Evolutionary conservation across 2,329 filamentous ascomycete genomes (phyloP), one percentile per base, ranked within the genome.

Genomic region (Claviceps sp.): DNA sequence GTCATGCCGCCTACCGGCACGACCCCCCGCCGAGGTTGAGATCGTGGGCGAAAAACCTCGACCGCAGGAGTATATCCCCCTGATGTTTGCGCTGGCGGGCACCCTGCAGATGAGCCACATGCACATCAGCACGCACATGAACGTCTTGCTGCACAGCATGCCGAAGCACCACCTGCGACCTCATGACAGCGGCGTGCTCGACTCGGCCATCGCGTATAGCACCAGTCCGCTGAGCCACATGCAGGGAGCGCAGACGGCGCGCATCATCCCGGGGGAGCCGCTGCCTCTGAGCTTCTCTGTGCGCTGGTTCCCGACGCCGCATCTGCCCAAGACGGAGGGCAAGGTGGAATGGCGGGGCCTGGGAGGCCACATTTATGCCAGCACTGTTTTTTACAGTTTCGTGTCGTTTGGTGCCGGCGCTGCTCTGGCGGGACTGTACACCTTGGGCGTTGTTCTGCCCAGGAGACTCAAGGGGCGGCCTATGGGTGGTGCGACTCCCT

Each of bases 31-130:
- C 7, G 73, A 78, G 56, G 67, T 79, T 57, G 73, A 79, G 61
- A 68, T 75, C 37, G 66, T 80, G 7, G 77, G 76, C 64, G 75
- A 76, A 64, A 66, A 67, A 56, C 68, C 68, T 1, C 66, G 69
- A 38, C 68, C 67, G 52, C 73, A 73, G 52, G 78, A 82, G 62
- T 89, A 86, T 69, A 86, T 91, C 14, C 90, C 91, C 0, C 75
- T 95, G 39, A 85, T 94, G 6, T 88, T 98, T 57, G 90, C 90
- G 2, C 72, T 98, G 17, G 85, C 90, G 13, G 93, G 93, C 2
- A 95, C 88, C 0, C 75, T 97, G 20, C 90, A 98, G 69, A 74
- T 84, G 49, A 88, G 83, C 66, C 93, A 96, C 67, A 75, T 98
- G 60, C 93, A 97, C 70, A 80, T 98, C 58, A 86, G 85, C 62